Evolutionary conservation across 2,329 filamentous ascomycete genomes (phyloP).

Genomic region (Akanthomyces dipterigenus): DNA sequence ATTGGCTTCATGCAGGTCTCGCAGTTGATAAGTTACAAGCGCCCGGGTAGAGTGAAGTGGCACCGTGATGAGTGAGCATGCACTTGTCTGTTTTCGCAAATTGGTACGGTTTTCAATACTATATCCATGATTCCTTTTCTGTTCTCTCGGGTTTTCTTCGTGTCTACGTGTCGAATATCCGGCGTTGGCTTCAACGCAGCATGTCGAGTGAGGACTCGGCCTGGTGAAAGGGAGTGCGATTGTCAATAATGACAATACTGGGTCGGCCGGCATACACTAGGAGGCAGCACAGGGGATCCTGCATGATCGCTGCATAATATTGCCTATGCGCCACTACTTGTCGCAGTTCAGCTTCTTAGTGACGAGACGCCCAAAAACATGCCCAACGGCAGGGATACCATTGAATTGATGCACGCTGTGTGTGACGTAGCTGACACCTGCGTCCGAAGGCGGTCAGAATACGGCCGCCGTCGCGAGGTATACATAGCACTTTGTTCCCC

Average conservation of each 20-base stretch:
- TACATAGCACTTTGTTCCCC: background rate
- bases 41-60: too few species aligned
- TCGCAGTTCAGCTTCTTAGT: background rate
- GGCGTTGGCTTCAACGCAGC: background rate
- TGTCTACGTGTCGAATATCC: too few species aligned
- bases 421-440: background rate
- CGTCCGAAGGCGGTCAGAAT: background rate
- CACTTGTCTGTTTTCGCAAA: too few species aligned
- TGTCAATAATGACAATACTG: background rate
- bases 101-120: too few species aligned
- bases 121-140: too few species aligned
- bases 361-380: background rate
- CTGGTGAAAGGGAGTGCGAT: background rate
- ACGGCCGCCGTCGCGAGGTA: background rate
- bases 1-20: too few species aligned
- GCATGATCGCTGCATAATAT: background rate
- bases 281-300: background rate
- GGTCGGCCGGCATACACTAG: background rate
- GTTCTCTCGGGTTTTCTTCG: too few species aligned
- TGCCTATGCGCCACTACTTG: background rate
- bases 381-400: background rate
- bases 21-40: too few species aligned
- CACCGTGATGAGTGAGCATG: too few species aligned
- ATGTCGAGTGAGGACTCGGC: background rate
- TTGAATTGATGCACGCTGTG: too few species aligned